phyloP scores from a whole-genome alignment of 2,329 filamentous ascomycete genomes.

The Fusarium denticulatum region DNA sequence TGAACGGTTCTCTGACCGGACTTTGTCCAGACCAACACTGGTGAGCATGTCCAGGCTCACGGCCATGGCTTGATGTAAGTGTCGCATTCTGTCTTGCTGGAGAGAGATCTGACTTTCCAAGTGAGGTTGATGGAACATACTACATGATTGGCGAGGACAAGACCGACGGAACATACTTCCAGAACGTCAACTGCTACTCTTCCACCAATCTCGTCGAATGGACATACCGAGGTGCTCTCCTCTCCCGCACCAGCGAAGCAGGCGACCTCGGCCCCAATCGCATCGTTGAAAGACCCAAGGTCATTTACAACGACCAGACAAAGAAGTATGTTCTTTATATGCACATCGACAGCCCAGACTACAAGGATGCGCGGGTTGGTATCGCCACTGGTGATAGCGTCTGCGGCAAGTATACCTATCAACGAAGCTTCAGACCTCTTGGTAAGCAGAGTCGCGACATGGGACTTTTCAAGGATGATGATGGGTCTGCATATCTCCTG shows the following conservation, averaged over 20 bases:
- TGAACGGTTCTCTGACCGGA: rapidly evolving
- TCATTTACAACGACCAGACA: conserved; percentile 73
- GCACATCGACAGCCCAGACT: conserved; percentile 71
- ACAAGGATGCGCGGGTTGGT: conserved; percentile 71
- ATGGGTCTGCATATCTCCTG: conserved; percentile 69
- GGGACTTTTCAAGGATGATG: conserved; percentile 69
- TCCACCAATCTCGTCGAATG: conserved; percentile 71
- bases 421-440: conserved; percentile 49
- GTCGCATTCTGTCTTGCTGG: rapidly evolving
- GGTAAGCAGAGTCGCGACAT: conserved; percentile 62
- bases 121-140: conserved; percentile 62
- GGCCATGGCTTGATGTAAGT: conserved; percentile 69
- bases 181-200: conserved; percentile 74
- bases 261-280: conserved; percentile 70
- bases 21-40: conserved; percentile 50
- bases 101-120: background rate
- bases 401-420: conserved; percentile 65
- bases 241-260: conserved; percentile 56
- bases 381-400: conserved; percentile 68
- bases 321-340: conserved; percentile 74
- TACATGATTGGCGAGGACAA: conserved; percentile 79
- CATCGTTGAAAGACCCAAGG: conserved; percentile 74
- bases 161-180: conserved; percentile 67
- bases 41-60: conserved; percentile 72
- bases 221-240: conserved; percentile 67